These are phyloP conservation scores for Penicillium pulvis DNA, from an alignment of 495 filamentous ascomycete genomes.

Conservation along the genomic window DNA sequence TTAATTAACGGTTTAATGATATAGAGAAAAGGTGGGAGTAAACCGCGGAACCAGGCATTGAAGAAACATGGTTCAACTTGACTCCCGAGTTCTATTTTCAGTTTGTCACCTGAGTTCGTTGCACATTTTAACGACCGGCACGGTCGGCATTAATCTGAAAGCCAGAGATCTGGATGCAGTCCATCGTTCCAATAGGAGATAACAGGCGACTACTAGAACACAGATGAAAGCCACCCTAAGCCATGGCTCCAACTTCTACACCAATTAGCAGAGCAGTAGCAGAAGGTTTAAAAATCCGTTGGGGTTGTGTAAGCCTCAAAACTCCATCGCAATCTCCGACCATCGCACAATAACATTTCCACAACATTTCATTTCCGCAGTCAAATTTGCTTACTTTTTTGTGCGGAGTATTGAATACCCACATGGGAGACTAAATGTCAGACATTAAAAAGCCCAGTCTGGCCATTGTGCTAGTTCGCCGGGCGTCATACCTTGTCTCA, in stretches of 20 bases:
- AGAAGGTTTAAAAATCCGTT: background rate
- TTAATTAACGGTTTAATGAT: no score
- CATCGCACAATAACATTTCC: background rate
- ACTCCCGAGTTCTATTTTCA: background rate
- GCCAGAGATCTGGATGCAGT: background rate
- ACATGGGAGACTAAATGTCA: background rate
- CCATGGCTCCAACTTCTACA: background rate
- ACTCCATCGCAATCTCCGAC: background rate
- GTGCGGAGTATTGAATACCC: background rate
- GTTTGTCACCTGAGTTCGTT: background rate
- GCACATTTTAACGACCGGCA: background rate
- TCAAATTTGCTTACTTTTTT: no score
- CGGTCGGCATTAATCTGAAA: background rate
- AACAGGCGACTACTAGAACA: background rate
- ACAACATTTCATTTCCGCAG: background rate
- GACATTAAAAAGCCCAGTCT: slow-evolving; percentile 6
- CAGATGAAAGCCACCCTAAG: background rate
- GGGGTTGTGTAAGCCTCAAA: background rate
- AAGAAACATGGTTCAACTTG: background rate
- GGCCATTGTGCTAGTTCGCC: slow-evolving; percentile 1
- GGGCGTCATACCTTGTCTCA: slow-evolving; percentile 4
- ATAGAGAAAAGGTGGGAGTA: no score
- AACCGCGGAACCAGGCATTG: background rate
- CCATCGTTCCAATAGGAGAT: background rate
- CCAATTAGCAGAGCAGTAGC: background rate